These are phyloP conservation scores for Dactylorhiza incarnata DNA, from an alignment of 106 monocot genomes.

Conservation along the genomic window DNA sequence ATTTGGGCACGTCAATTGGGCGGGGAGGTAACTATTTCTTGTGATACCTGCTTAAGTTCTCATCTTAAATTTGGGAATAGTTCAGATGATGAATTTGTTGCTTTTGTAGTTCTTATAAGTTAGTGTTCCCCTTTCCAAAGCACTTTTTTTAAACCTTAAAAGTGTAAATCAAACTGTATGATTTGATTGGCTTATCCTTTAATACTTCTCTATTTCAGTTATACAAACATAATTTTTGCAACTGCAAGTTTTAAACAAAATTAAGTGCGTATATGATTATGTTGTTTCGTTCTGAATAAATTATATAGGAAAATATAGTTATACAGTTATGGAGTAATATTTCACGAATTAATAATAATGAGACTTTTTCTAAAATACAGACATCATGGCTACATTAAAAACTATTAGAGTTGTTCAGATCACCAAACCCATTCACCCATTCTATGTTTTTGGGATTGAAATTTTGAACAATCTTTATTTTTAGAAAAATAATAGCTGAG, in stretches of 20 bases:
- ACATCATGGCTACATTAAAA: too few species aligned
- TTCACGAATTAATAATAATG: too few species aligned
- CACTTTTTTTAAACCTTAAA: neutral
- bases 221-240: neutral
- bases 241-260: too few species aligned
- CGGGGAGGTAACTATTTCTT: conserved; percentile 65
- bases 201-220: neutral
- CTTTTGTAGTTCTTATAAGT: neutral
- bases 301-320: too few species aligned
- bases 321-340: too few species aligned
- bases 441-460: neutral
- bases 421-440: too few species aligned
- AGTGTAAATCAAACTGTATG: neutral
- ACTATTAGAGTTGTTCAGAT: too few species aligned
- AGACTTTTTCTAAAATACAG: too few species aligned
- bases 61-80: too few species aligned
- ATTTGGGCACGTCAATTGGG: conserved; percentile 96
- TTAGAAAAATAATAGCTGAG: neutral
- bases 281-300: too few species aligned
- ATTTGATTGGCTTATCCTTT: neutral
- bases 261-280: too few species aligned
- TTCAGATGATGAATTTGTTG: neutral
- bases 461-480: neutral
- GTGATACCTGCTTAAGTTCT: neutral
- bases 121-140: neutral